Percentiles rank a stretch among this genome's conserved stretches.
These are phyloP conservation scores for Brassica incana DNA, from an alignment of 345 rosid species.

Conservation along the genomic window DNA sequence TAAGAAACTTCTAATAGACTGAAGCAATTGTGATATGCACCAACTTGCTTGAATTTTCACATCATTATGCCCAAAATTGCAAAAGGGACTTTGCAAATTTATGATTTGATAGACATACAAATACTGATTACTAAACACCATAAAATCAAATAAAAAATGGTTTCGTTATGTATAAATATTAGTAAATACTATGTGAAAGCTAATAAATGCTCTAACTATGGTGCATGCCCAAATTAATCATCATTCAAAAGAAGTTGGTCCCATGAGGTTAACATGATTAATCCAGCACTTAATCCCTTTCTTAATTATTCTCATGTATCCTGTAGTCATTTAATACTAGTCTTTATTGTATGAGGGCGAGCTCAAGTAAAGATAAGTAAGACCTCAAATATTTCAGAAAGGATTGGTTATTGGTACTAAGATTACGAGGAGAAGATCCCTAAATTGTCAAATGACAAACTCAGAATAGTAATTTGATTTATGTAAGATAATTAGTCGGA, in stretches of 20 bases:
- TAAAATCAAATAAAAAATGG: constrained; percentile 4
- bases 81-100: constrained; percentile 1
- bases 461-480: background rate
- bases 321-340: background rate
- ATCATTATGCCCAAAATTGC: background rate
- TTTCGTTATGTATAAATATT: constrained; percentile 11
- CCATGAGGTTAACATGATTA: constrained; percentile 45
- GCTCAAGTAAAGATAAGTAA: background rate
- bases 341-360: constrained; percentile 3
- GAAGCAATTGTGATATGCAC: background rate
- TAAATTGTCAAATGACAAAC: background rate
- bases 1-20: background rate
- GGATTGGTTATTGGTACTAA: background rate
- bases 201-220: constrained; percentile 37
- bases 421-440: background rate
- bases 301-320: constrained; percentile 21
- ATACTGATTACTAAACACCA: background rate
- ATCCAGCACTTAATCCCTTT: constrained; percentile 40
- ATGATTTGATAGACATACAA: constrained; percentile 5
- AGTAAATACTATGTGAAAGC: constrained; percentile 25
- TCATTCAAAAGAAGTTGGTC: constrained; percentile 34
- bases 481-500: background rate
- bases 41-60: background rate
- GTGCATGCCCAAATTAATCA: constrained; percentile 41
- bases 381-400: background rate